Base-by-base conservation (phyloP, 2,329 filamentous ascomycete species). In the Metarhizium sp. region DNA sequence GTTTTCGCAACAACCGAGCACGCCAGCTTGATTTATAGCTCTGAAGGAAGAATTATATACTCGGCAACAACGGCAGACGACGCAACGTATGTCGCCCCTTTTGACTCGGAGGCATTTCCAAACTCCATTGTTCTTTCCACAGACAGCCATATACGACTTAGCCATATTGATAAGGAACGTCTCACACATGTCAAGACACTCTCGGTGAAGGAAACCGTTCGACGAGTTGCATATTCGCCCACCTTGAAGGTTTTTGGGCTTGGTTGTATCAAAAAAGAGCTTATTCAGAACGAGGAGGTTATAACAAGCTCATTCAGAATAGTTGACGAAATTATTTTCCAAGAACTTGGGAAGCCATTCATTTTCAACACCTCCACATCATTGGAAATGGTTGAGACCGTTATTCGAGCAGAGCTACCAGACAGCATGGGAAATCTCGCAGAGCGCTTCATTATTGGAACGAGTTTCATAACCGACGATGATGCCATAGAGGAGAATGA, bases 1-100 rank as follows among this genome's bases (percentile, higher is more conserved):
- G 85, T 99, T 0, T 95, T 99, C 67, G 90, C 91, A 0, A 95
- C 90, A 0, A 96, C 91, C 56, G 94, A 99, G 64, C 90, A 96
- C 66, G 89, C 94, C 0, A 96, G 90, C 59, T 73, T 99, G 54
- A 96, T 99, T 51, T 96, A 99, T 66, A 88, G 88, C 8, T 85
- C 86, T 0, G 91, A 96, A 66, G 90, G 88, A 1, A 82, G 92
- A 25, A 87, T 96, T 45, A 84, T 96, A 1, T 99, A 95, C 72
- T 96, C 92, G 4, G 92, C 94, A 2, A 90, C 96, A 1, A 96
- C 92, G 13, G 90, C 92, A 2, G 89, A 96, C 58, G 86, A 91
- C 59, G 89, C 90, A 1, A 86, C 85, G 1, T 86, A 83, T 50
- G 85, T 97, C 6, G 94, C 89, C 58, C 80, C 87, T 0, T 95